These are phyloP conservation scores for Monosporascus ibericus DNA, from an alignment of 2,329 filamentous ascomycete species.

Conservation along the genomic window DNA sequence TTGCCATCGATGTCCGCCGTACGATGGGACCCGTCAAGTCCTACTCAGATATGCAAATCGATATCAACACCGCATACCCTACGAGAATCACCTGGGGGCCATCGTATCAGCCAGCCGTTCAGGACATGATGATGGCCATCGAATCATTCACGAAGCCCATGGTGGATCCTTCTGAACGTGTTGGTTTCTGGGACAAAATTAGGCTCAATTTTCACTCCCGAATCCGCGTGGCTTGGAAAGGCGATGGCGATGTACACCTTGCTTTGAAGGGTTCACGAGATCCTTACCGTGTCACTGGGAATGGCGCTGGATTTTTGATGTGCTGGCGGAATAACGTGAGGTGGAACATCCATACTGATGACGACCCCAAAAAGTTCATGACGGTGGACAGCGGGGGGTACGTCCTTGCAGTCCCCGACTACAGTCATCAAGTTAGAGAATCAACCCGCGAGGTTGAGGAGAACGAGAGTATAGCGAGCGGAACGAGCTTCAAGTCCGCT, in stretches of 20 bases:
- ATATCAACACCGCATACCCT: slow-evolving; percentile 87
- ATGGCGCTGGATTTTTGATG: slow-evolving; percentile 94
- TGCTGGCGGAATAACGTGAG: slow-evolving; percentile 94
- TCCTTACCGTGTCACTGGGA: slow-evolving; percentile 86
- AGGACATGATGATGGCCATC: slow-evolving; percentile 99
- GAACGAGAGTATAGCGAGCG: slow-evolving; percentile 53
- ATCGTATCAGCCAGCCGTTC: slow-evolving; percentile 94
- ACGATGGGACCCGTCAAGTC: slow-evolving; percentile 95
- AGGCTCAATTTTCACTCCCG: slow-evolving; percentile 89
- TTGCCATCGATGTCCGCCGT: slow-evolving; percentile 78
- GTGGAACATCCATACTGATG: slow-evolving; percentile 76
- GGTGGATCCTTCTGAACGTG: slow-evolving; percentile 84
- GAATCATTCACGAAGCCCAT: slow-evolving; percentile 97
- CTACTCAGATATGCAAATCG: slow-evolving; percentile 85
- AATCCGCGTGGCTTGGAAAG: slow-evolving; percentile 84
- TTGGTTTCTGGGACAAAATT: slow-evolving; percentile 99
- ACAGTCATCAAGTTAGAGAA: slow-evolving; percentile 77
- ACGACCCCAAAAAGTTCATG: slow-evolving; percentile 91
- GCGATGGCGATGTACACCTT: slow-evolving; percentile 91
- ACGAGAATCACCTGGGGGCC: slow-evolving; percentile 96
- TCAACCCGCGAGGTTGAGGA: slow-evolving; percentile 45
- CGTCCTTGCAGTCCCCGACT: slow-evolving; percentile 89
- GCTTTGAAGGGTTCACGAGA: slow-evolving; percentile 88
- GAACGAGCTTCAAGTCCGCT: slow-evolving; percentile 61
- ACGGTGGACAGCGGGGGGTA: slow-evolving; percentile 93